Evolutionary conservation across 768 basidiomycete genomes (phyloP).

Genomic region (Hygrophoropsis aurantiaca): DNA sequence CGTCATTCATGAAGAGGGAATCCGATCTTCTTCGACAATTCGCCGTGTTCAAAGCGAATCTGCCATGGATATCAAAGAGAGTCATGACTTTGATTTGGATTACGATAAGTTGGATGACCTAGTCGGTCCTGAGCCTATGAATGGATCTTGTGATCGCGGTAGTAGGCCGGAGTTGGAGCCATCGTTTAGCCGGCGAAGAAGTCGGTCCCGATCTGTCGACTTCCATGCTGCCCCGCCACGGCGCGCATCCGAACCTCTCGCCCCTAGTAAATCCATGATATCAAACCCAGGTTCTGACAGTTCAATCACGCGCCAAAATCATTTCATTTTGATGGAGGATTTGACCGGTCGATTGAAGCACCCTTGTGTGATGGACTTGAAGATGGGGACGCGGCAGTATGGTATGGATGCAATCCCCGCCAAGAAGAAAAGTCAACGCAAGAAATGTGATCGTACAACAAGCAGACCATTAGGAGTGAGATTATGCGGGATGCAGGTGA

Average conservation of each 20-base stretch:
- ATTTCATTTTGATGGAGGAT: conserved; percentile 99
- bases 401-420: conserved; percentile 89
- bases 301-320: conserved; percentile 81
- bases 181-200: conserved; percentile 39
- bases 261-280: conserved; percentile 27
- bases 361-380: conserved; percentile 95
- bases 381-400: conserved; percentile 99
- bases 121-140: conserved; percentile 15
- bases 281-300: conserved; percentile 41
- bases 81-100: conserved; percentile 41
- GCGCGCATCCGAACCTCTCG: conserved; percentile 25
- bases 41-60: conserved; percentile 70
- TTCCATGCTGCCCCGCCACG: conserved; percentile 14
- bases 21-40: conserved; percentile 36
- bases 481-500: conserved; percentile 98
- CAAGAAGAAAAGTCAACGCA: conserved; percentile 98
- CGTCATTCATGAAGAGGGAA: conserved; percentile 39
- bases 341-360: conserved; percentile 87
- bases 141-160: conserved; percentile 19
- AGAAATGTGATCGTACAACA: conserved; percentile 96
- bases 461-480: conserved; percentile 88
- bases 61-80: conserved; percentile 34
- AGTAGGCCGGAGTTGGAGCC: conserved; percentile 21
- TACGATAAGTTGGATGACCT: conserved; percentile 24
- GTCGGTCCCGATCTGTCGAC: conserved; percentile 39